Evolutionary conservation across 2,329 filamentous ascomycete genomes (phyloP), one percentile per base, ranked within the genome.

Genomic region (Tolypocladium pustulatum): DNA sequence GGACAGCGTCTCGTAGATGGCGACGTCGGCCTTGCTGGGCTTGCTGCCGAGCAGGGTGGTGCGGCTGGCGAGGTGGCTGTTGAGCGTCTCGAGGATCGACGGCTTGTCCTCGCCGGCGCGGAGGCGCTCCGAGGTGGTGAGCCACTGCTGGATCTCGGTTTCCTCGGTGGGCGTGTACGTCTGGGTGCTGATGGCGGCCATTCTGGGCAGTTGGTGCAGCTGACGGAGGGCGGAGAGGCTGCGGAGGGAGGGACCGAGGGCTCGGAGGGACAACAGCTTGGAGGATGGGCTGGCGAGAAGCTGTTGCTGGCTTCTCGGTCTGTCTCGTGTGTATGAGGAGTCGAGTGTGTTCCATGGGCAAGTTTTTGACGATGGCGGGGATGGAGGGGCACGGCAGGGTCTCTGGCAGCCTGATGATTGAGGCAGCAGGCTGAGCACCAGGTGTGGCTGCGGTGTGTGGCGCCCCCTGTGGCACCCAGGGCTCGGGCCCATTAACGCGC

Each of bases 31-130:
- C 71, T 89, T 84, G 66, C 90, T 95, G 57, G 92, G 91, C 79
- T 97, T 97, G 72, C 82, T 82, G 67, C 93, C 93, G 61, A 97
- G 86, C 43, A 97, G 79, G 46, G 92, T 97, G 61, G 92, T 95
- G 65, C 91, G 90, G 65, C 88, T 89, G 59, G 90, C 87, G 62
- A 97, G 86, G 76, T 96, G 91, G 59, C 83, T 81, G 80, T 97
- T 96, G 67, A 97, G 83, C 58, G 86, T 84, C 60, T 87, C 83
- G 63, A 97, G 83, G 61, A 91, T 87, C 63, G 85, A 81, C 36
- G 83, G 79, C 62, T 88, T 83, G 67, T 85, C 80, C 60, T 82
- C 78, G 37, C 81, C 71, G 60, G 73, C 65, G 64, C 70, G 71
- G 69, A 95, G 82, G 64, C 88, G 85, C 61, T 86, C 82, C 49